phyloP scores from a whole-genome alignment of 2,329 filamentous ascomycete species.

The Ascosphaera aggregata region DNA sequence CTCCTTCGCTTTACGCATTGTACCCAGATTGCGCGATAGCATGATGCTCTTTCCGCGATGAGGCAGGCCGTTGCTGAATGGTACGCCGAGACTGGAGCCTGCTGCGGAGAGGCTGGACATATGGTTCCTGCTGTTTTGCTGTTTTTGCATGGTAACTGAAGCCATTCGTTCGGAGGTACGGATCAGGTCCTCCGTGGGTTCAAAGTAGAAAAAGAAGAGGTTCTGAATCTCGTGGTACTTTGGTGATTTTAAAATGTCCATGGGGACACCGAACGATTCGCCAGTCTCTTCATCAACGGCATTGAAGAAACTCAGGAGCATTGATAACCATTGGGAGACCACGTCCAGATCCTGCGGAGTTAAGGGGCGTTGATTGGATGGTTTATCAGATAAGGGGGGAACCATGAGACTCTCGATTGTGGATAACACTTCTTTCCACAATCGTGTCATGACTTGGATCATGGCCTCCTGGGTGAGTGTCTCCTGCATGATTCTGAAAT shows the following conservation, averaged over 20 bases:
- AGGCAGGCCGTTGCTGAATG: constrained; percentile 25
- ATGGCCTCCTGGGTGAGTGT: constrained; percentile 90
- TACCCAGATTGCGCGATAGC: constrained; percentile 81
- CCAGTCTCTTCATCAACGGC: constrained; percentile 65
- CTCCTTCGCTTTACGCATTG: constrained; percentile 88
- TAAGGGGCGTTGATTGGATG: constrained; percentile 61
- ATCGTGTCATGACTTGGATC: constrained; percentile 89
- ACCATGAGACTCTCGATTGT: constrained; percentile 80
- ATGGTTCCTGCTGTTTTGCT: constrained; percentile 44
- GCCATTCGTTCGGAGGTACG: constrained; percentile 95
- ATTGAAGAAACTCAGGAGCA: constrained; percentile 88
- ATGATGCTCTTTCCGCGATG: constrained; percentile 48
- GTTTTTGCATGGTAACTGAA: constrained; percentile 55
- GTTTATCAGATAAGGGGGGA: constrained; percentile 85
- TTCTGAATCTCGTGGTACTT: constrained; percentile 97
- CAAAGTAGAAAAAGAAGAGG: constrained; percentile 97
- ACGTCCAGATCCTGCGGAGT: constrained; percentile 78
- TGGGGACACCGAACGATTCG: constrained; percentile 66
- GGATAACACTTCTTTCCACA: constrained; percentile 94
- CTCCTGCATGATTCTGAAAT: constrained; percentile 97
- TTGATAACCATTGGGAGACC: constrained; percentile 80
- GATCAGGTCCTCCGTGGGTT: constrained; percentile 72
- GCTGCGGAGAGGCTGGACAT: constrained; percentile 39
- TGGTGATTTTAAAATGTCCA: constrained; percentile 80
- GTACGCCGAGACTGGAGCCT: constrained; percentile 21